phyloP scores from a whole-genome alignment of 306 rosid species.

The Albizia julibrissin region DNA sequence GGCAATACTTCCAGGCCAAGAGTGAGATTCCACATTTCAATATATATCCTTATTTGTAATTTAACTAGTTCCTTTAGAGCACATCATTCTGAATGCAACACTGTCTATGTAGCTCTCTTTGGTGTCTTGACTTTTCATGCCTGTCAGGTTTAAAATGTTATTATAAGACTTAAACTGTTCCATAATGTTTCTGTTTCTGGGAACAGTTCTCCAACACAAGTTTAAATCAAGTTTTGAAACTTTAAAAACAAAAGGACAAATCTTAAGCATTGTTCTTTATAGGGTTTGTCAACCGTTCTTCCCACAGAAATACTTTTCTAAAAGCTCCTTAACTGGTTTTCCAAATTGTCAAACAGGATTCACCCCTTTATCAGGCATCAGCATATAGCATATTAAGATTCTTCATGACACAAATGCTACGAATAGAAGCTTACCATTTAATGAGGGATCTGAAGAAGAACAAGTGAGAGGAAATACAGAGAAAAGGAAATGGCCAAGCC shows the following conservation, averaged over 20 bases:
- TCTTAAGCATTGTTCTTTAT: not conserved
- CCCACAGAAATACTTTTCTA: not conserved
- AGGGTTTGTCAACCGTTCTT: not conserved
- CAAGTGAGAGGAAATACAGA: constrained; percentile 62
- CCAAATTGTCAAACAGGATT: not conserved
- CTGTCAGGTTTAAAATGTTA: constrained; percentile 38
- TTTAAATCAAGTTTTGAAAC: not conserved
- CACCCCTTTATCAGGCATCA: not conserved
- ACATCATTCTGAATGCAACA: constrained; percentile 44
- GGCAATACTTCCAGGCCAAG: constrained; percentile 31
- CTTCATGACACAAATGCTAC: constrained; percentile 9
- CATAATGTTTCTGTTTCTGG: too few relatives aligned
- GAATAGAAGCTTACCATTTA: constrained; percentile 55
- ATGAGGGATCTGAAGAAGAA: constrained; percentile 69
- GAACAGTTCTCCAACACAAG: not conserved
- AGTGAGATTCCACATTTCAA: constrained; percentile 42
- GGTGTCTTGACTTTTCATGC: constrained; percentile 43
- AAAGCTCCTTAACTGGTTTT: not conserved
- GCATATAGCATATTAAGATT: not conserved
- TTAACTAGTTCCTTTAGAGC: constrained; percentile 41
- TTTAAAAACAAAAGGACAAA: not conserved
- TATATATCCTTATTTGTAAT: constrained; percentile 44
- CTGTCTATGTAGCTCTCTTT: constrained; percentile 38
- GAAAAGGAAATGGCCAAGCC: constrained; percentile 61
- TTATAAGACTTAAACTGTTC: not conserved